A percentile compares a stretch with the other conserved stretches of the same genome.
phyloP scores from a whole-genome alignment of 768 basidiomycete species.

The Lanmaoa rubissima region DNA sequence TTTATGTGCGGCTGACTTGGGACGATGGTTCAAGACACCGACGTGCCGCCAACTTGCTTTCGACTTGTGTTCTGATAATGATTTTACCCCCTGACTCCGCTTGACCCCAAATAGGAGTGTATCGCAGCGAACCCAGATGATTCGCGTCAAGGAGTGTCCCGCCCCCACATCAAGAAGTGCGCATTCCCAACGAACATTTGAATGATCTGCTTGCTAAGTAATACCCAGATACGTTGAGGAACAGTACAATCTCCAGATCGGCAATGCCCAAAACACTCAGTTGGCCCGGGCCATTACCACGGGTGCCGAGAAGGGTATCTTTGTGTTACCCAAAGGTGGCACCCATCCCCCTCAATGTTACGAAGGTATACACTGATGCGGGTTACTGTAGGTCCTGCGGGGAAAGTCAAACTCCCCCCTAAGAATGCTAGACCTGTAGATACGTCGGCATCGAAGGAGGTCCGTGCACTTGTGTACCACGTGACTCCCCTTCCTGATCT shows the following conservation, averaged over 20 bases:
- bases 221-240: slow-evolving; percentile 72
- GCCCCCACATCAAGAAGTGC: slow-evolving; percentile 92
- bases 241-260: slow-evolving; percentile 79
- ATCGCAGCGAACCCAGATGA: slow-evolving; percentile 73
- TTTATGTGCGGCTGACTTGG: slow-evolving; percentile 14
- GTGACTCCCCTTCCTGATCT: slow-evolving; percentile 17
- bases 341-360: slow-evolving; percentile 1
- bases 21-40: slow-evolving; percentile 3
- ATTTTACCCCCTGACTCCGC: slow-evolving; percentile 20
- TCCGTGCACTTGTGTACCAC: slow-evolving; percentile 34
- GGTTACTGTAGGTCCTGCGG: slow-evolving; percentile 39
- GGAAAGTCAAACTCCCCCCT: slow-evolving; percentile 67
- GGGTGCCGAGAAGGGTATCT: slow-evolving; percentile 82
- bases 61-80: slow-evolving; percentile 4
- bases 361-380: slow-evolving; percentile 1
- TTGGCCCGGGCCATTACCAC: slow-evolving; percentile 76
- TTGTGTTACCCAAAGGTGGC: slow-evolving; percentile 85
- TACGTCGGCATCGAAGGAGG: slow-evolving; percentile 56
- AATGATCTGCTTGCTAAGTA: slow-evolving; percentile 18
- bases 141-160: slow-evolving; percentile 80
- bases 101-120: slow-evolving; percentile 63
- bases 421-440: slow-evolving; percentile 52
- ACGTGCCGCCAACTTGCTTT: slow-evolving; percentile 4
- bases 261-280: slow-evolving; percentile 72
- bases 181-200: slow-evolving; percentile 26